These are phyloP conservation scores for Dissophora globulifera DNA, from an alignment of 192 early-diverging fungal species.

Conservation along the genomic window DNA sequence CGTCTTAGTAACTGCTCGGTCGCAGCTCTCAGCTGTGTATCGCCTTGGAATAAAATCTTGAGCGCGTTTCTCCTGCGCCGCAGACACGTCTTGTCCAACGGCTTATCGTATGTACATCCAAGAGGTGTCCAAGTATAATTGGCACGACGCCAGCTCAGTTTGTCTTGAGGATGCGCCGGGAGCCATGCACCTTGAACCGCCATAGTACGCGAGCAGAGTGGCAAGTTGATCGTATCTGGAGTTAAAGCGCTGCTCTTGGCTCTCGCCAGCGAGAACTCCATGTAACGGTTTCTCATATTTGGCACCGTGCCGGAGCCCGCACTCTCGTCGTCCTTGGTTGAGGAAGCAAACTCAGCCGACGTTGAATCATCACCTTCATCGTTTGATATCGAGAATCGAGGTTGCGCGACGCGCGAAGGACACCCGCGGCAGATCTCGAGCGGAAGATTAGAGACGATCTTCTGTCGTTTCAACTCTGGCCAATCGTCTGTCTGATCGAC, in stretches of 20 bases:
- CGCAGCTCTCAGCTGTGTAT: slow-evolving; percentile 22
- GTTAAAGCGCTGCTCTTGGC: background rate
- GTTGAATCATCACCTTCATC: background rate
- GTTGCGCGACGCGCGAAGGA: slow-evolving; percentile 11
- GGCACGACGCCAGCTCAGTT: slow-evolving; percentile 28
- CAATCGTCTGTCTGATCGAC: slow-evolving; percentile 19
- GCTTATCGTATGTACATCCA: slow-evolving; percentile 19
- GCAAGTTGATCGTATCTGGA: slow-evolving; percentile 2
- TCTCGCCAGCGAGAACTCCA: background rate
- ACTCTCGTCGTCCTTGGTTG: too few relatives aligned
- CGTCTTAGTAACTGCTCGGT: slow-evolving; percentile 16
- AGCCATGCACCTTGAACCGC: slow-evolving; percentile 39
- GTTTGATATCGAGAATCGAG: slow-evolving; percentile 6
- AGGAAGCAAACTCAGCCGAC: too few relatives aligned
- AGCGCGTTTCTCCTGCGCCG: background rate
- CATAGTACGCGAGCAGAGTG: slow-evolving; percentile 19
- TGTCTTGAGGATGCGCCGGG: slow-evolving; percentile 35
- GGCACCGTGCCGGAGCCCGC: background rate
- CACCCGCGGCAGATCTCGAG: slow-evolving; percentile 32
- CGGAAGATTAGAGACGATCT: slow-evolving; percentile 22
- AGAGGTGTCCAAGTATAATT: slow-evolving; percentile 48
- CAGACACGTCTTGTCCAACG: slow-evolving; percentile 20
- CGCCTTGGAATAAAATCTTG: slow-evolving; percentile 39
- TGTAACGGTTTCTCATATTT: slow-evolving; percentile 1
- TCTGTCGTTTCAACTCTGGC: slow-evolving; percentile 8